Evolutionary conservation across 768 basidiomycete genomes (phyloP).

Genomic region (Pleurotus cornucopiae): DNA sequence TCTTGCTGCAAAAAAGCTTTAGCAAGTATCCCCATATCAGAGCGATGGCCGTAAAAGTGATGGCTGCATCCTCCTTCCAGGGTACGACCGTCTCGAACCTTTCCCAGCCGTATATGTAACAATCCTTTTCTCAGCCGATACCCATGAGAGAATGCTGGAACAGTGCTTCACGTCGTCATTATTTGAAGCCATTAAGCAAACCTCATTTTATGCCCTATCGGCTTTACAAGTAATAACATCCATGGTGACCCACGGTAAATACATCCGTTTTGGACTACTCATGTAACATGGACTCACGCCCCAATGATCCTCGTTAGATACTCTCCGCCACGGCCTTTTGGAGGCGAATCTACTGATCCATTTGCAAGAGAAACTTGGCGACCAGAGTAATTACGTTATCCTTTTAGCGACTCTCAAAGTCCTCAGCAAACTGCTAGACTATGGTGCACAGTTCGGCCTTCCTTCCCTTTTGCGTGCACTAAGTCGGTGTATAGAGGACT

Average conservation of each 20-base stretch:
- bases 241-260: background rate
- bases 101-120: background rate
- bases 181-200: slow-evolving; percentile 1
- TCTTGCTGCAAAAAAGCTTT: background rate
- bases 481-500: background rate
- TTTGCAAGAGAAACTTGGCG: background rate
- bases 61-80: background rate
- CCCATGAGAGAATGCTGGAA: background rate
- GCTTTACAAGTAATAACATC: background rate
- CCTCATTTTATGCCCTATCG: background rate
- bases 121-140: background rate
- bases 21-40: background rate
- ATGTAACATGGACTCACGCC: too few species aligned
- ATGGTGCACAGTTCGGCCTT: background rate
- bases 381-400: background rate
- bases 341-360: background rate
- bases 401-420: background rate
- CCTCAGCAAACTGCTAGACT: background rate
- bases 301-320: background rate
- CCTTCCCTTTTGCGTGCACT: background rate
- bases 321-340: background rate
- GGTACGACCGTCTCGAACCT: background rate
- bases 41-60: background rate
- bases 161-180: background rate
- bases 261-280: too few species aligned